phyloP scores from a whole-genome alignment of 768 basidiomycete genomes.

The Phylloporus arenicola region DNA sequence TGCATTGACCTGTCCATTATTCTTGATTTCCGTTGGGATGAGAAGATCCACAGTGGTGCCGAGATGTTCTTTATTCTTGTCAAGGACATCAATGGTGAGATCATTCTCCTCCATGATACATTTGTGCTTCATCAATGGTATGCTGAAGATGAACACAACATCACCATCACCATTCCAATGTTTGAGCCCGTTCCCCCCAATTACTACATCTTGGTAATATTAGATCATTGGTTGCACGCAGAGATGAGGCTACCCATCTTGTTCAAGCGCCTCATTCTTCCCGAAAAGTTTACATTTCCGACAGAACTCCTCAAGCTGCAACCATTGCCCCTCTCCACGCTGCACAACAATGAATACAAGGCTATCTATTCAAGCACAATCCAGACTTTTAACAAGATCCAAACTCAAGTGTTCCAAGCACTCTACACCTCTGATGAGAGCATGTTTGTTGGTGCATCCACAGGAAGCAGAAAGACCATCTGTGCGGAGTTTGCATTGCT shows the following conservation, averaged over 20 bases:
- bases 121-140: constrained; percentile 91
- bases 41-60: constrained; percentile 81
- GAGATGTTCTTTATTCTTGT: constrained; percentile 93
- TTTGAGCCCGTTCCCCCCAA: constrained; percentile 97
- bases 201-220: constrained; percentile 93
- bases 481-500: constrained; percentile 95
- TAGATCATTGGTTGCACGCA: constrained; percentile 93
- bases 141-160: constrained; percentile 88
- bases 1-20: too few relatives aligned
- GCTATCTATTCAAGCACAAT: constrained; percentile 76
- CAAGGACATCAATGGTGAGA: constrained; percentile 96
- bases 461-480: constrained; percentile 95
- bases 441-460: constrained; percentile 93
- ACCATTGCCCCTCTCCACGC: constrained; percentile 78
- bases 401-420: constrained; percentile 98
- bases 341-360: constrained; percentile 93
- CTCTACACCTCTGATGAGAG: constrained; percentile 96
- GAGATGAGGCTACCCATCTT: constrained; percentile 93
- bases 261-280: constrained; percentile 96
- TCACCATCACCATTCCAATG: constrained; percentile 94
- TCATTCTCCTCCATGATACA: constrained; percentile 90
- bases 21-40: constrained; percentile 76
- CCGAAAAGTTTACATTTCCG: constrained; percentile 91
- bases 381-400: constrained; percentile 94
- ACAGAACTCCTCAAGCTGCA: constrained; percentile 93